Evolutionary conservation across 306 rosid species (phyloP).

Genomic region (Malus domestica): ASM211411v1 NC_041798.1:3653501-3654000

Average conservation of each 20-base stretch:
- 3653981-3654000: not conserved
- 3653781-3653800: constrained; percentile 27
- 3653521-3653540: too few species aligned
- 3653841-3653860: not conserved
- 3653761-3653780: constrained; percentile 28
- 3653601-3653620: too few species aligned
- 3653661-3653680: not conserved
- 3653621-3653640: too few species aligned
- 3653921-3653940: not conserved
- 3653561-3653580: too few species aligned
- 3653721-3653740: constrained; percentile 38
- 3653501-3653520: too few species aligned
- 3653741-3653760: constrained; percentile 36
- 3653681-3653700: constrained; percentile 35
- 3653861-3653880: constrained; percentile 3
- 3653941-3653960: not conserved
- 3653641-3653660: too few species aligned
- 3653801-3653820: constrained; percentile 7
- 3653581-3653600: too few species aligned
- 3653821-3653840: not conserved
- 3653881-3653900: not conserved
- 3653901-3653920: not conserved
- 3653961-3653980: not conserved
- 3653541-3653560: too few species aligned
- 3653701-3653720: constrained; percentile 29